Base-by-base conservation (phyloP, 345 rosid species). In the Anastatica hierochuntica region DNA sequence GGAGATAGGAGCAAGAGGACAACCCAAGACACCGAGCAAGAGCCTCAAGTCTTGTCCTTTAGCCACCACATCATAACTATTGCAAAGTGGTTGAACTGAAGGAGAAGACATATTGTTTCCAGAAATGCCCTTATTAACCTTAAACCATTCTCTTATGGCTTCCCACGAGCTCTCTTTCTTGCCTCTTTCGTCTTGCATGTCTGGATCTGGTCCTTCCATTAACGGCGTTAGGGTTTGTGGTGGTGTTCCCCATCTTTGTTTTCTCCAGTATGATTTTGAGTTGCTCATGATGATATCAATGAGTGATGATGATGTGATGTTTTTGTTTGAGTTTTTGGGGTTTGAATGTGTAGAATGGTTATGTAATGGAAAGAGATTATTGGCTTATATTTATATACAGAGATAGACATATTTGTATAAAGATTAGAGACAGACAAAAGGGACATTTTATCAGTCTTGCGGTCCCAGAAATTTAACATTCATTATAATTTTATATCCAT, bases 121-220 rank as follows among this genome's bases (percentile, higher is more conserved):
- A 49, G 82, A 75, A n/a, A 72, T 51, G 0, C 81, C 81, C 72
- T 78, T 90, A 31, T 90, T 90, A 37, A 74, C 45, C n/a, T 89
- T 77, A 66, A 90, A 90, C 96, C 98, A 90, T 72, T 86, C 96
- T 7, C 96, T 75, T 43, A 90, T 84, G 1, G 77, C 63, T 62
- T 90, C 96, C 98, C 98, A 90, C 0, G 90, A 82, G 12, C 77
- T 74, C 72, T 90, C 92, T 74, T 84, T 86, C 60, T 74, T 82
- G 68, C 39, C 68, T 26, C 74, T 75, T 56, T 84, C 85, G 18
- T 74, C 94, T 70, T 79, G 90, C 87, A 80, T 77, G 12, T 84
- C 96, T 4, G 90, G 94, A 63, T 86, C 95, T 3, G 98, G 98
- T 11, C 96, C 96, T 80, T 90, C 98, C 86, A 86, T 72, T 14